These are phyloP conservation scores for Cyberlindnera maritima DNA, from an alignment of 805 yeast genomes.

Conservation along the genomic window DNA sequence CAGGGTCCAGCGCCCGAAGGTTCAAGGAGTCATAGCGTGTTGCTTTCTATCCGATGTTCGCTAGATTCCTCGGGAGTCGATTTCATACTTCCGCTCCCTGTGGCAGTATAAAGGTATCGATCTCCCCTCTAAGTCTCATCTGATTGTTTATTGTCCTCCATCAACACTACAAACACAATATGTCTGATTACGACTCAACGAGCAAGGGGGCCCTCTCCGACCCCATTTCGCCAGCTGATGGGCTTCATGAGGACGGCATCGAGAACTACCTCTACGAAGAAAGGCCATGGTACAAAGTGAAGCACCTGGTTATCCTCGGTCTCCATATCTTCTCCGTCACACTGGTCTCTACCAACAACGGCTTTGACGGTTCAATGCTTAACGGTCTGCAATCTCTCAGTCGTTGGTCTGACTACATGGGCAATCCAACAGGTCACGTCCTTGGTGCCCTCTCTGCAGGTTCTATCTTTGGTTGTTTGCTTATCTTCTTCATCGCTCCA, in stretches of 20 bases:
- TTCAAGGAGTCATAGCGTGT: no score
- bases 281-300: constrained; percentile 19
- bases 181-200: neutral
- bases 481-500: constrained; percentile 29
- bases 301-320: constrained; percentile 36
- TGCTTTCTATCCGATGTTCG: no score
- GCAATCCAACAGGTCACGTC: constrained; percentile 35
- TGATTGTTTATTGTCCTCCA: no score
- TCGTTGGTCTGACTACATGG: constrained; percentile 38
- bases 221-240: neutral
- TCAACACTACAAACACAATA: neutral
- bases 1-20: no score
- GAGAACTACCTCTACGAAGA: constrained; percentile 8
- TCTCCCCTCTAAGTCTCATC: no score
- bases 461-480: constrained; percentile 38
- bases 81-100: no score
- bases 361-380: constrained; percentile 38
- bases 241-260: neutral
- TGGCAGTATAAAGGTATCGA: no score
- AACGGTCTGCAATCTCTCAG: constrained; percentile 46
- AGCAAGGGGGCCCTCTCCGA: neutral
- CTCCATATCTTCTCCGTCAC: constrained; percentile 36
- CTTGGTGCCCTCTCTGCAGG: constrained; percentile 41
- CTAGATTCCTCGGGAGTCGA: no score
- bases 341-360: constrained; percentile 37